Conservation (phyloP, 257 asterid genomes). For the Solanum bulbocastanum region DNA sequence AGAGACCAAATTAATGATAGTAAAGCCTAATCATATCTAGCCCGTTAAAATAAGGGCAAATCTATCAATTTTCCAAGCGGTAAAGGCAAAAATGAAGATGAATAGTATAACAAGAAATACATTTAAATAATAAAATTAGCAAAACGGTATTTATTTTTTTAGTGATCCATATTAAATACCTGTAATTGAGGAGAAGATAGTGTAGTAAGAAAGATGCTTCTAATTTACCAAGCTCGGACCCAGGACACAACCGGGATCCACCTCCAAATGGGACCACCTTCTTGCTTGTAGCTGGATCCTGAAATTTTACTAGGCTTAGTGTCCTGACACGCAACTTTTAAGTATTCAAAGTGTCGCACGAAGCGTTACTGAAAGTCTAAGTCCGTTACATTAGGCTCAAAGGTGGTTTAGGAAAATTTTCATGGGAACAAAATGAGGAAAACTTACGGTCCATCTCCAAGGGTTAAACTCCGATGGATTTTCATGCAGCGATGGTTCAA, state of each 20-base stretch:
- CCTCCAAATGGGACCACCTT: conserved; percentile 64
- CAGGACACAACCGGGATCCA: conserved; percentile 72
- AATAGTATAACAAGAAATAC: background rate
- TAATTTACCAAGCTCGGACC: conserved; percentile 61
- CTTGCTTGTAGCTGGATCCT: conserved; percentile 42
- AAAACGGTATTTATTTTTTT: too few relatives aligned
- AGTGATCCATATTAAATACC: conserved; percentile 12
- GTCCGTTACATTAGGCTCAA: background rate
- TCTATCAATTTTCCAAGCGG: background rate
- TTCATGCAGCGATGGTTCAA: conserved; percentile 56
- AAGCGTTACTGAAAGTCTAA: too few relatives aligned
- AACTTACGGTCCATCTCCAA: conserved; percentile 64
- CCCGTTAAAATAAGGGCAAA: background rate
- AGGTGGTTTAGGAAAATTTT: background rate
- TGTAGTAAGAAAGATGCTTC: conserved; percentile 73
- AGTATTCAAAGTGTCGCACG: too few relatives aligned
- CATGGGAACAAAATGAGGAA: background rate
- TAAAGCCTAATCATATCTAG: too few relatives aligned
- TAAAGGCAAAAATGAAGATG: background rate
- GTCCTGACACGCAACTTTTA: too few relatives aligned
- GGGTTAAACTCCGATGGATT: conserved; percentile 52
- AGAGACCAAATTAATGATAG: background rate
- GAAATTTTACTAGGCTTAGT: background rate
- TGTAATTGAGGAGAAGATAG: conserved; percentile 55
- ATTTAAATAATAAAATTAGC: background rate